A percentile compares a stretch with the other conserved stretches of the same genome.
phyloP scores from a whole-genome alignment of 2,329 filamentous ascomycete genomes.

The Raffaelea albimanens region DNA sequence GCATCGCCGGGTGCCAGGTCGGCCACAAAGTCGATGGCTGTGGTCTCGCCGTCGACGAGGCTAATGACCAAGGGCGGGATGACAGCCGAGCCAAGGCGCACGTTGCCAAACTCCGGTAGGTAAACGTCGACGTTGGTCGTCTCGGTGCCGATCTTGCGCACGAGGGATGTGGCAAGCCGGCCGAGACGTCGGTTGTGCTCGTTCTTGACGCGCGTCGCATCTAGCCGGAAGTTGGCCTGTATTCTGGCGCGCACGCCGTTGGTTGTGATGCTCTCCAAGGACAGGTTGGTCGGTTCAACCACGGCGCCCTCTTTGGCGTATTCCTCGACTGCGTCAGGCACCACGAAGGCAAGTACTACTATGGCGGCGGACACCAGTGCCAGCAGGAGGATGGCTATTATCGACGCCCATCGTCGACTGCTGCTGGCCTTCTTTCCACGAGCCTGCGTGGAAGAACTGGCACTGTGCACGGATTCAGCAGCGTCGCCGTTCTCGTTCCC shows the following conservation, averaged over 20 bases:
- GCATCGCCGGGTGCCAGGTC: conserved; percentile 68
- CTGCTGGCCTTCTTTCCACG: too few relatives aligned
- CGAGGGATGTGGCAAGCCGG: conserved; percentile 69
- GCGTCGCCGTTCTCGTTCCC: conserved; percentile 11
- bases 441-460: neutral
- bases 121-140: conserved; percentile 66
- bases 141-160: conserved; percentile 63
- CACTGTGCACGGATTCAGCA: conserved; percentile 6
- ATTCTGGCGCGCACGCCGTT: conserved; percentile 71
- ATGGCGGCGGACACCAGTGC: conserved; percentile 55
- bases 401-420: conserved; percentile 62
- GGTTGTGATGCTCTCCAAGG: conserved; percentile 74
- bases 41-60: conserved; percentile 69
- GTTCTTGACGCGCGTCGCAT: conserved; percentile 65
- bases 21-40: conserved; percentile 67
- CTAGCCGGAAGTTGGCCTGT: conserved; percentile 72
- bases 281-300: conserved; percentile 73
- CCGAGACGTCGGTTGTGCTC: conserved; percentile 66
- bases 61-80: conserved; percentile 68
- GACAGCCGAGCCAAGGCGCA: conserved; percentile 65
- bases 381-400: conserved; percentile 62
- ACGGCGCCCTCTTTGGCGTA: conserved; percentile 79
- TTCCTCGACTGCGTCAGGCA: conserved; percentile 69
- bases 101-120: conserved; percentile 72
- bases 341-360: conserved; percentile 70